These are phyloP conservation scores for Diaporthe sp. DNA, from an alignment of 2,329 filamentous ascomycete genomes.

Conservation along the genomic window DNA sequence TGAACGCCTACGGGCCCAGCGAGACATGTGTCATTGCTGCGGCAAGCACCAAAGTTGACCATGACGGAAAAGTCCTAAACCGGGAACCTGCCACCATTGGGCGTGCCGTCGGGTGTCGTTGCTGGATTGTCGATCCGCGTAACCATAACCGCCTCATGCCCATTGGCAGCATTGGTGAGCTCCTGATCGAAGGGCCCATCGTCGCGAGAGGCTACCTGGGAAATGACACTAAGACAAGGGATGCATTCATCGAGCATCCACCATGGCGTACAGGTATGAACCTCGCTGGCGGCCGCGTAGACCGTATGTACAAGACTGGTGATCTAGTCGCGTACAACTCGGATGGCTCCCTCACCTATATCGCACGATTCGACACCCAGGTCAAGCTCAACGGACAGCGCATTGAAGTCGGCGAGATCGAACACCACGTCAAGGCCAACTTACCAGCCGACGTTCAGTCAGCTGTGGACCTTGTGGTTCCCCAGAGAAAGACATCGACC, in stretches of 20 bases:
- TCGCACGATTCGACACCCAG: conserved; percentile 56
- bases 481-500: conserved; percentile 30
- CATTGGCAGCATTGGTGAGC: conserved; percentile 4
- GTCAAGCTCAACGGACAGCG: conserved; percentile 64
- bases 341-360: conserved; percentile 47
- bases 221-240: neutral
- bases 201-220: neutral
- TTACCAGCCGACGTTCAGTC: conserved; percentile 13
- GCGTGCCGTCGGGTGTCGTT: neutral
- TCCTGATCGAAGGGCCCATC: conserved; percentile 18
- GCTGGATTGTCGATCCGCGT: conserved; percentile 8
- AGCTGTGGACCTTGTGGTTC: conserved; percentile 10
- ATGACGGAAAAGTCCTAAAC: neutral
- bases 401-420: conserved; percentile 51
- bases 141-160: neutral
- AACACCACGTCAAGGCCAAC: conserved; percentile 23
- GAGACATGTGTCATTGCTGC: conserved; percentile 37
- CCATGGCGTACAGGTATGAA: neutral
- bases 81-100: neutral
- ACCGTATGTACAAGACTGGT: conserved; percentile 52
- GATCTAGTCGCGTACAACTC: conserved; percentile 50
- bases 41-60: neutral
- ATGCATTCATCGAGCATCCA: neutral
- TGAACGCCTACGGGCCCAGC: conserved; percentile 43
- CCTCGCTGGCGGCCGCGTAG: neutral